phyloP scores from a whole-genome alignment of 306 rosid genomes.

The Quercus suber region DNA sequence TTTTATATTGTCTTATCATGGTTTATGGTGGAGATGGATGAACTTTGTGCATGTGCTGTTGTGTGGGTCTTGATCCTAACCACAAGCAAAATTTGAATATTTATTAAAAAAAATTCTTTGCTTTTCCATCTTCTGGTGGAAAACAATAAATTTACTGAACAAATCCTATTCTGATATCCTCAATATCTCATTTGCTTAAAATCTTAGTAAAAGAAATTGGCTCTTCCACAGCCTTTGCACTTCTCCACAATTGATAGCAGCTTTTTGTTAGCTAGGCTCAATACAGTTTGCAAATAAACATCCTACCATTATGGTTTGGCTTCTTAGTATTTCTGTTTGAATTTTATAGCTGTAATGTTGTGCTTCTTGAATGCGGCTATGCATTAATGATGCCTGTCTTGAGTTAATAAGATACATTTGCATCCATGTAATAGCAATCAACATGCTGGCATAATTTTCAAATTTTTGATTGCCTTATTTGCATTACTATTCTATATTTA shows the following conservation, averaged over 20 bases:
- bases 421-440: conserved; percentile 1
- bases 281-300: neutral
- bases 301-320: neutral
- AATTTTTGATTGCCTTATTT: neutral
- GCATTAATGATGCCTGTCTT: neutral
- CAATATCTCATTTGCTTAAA: neutral
- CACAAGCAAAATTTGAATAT: too few relatives aligned
- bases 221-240: neutral
- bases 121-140: neutral
- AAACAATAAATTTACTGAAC: neutral
- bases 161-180: neutral
- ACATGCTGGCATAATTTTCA: neutral
- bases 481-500: neutral
- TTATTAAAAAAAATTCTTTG: neutral
- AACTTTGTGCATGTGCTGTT: neutral
- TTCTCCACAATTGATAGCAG: neutral
- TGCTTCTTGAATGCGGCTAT: neutral
- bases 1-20: neutral
- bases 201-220: neutral
- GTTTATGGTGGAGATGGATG: conserved; percentile 13
- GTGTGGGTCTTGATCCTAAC: neutral
- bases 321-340: neutral
- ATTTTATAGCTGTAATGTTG: neutral
- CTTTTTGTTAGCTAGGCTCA: neutral
- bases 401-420: neutral